These are phyloP conservation scores for Phytophthora fragariaefolia DNA, from an alignment of 352 stramenopile genomes.

Conservation along the genomic window DNA sequence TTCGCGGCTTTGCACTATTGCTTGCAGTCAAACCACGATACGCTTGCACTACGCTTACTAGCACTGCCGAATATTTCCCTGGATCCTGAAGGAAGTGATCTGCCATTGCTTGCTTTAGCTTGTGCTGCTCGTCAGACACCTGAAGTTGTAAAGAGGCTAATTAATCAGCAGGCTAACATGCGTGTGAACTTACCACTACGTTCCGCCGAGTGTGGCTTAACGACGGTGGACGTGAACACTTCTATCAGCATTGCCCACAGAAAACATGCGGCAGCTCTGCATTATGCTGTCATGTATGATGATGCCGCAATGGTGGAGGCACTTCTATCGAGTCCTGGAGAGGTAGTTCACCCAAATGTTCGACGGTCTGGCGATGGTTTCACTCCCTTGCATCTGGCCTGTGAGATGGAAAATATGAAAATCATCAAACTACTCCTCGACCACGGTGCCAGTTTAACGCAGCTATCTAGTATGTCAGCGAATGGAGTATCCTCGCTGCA, in stretches of 20 bases:
- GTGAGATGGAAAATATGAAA: slow-evolving; percentile 57
- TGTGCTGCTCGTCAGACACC: slow-evolving; percentile 56
- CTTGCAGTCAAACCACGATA: slow-evolving; percentile 54
- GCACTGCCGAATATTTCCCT: slow-evolving; percentile 36
- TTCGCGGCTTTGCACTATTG: slow-evolving; percentile 73
- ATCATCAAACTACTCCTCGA: slow-evolving; percentile 58
- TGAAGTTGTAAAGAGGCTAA: slow-evolving; percentile 48
- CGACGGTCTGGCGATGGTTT: slow-evolving; percentile 65
- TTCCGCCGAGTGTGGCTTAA: slow-evolving; percentile 31
- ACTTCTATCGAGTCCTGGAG: slow-evolving; percentile 37
- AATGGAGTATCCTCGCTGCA: slow-evolving; percentile 60
- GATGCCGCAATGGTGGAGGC: slow-evolving; percentile 45
- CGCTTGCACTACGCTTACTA: slow-evolving; percentile 44
- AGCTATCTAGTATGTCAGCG: slow-evolving; percentile 49
- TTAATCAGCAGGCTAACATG: slow-evolving; percentile 62
- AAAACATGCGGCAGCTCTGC: slow-evolving; percentile 63
- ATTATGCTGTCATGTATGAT: slow-evolving; percentile 76
- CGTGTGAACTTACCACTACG: slow-evolving; percentile 64
- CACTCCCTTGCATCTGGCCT: slow-evolving; percentile 71
- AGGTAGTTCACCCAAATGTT: slow-evolving; percentile 63
- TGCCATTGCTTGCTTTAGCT: slow-evolving; percentile 61
- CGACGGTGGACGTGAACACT: slow-evolving; percentile 14
- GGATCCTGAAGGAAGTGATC: slow-evolving; percentile 56
- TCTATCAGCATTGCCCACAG: slow-evolving; percentile 32
- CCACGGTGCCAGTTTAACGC: slow-evolving; percentile 56